Percentiles rank a stretch among this genome's conserved stretches.
These are phyloP conservation scores for Colletotrichum kahawae DNA, from an alignment of 2,329 filamentous ascomycete species.

Conservation along the genomic window DNA sequence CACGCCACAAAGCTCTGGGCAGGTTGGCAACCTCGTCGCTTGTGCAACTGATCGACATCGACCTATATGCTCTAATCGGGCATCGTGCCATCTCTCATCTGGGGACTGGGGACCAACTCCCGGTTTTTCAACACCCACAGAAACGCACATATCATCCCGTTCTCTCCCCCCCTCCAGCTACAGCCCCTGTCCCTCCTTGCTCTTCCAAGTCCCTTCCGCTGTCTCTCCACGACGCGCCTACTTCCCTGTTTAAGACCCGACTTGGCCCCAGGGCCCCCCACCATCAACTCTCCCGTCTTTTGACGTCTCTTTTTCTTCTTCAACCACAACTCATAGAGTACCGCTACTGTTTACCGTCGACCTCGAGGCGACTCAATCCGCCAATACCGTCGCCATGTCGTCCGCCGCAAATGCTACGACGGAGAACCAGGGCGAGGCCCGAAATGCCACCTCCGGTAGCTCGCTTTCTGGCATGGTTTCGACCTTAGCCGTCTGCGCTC, in stretches of 20 bases:
- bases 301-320: not conserved
- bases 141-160: slow-evolving; percentile 14
- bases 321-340: not conserved
- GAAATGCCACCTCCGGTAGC: not conserved
- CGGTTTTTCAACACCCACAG: not conserved
- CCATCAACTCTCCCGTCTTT: not conserved
- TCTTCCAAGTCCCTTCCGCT: not conserved
- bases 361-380: not conserved
- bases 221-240: not conserved
- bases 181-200: not conserved
- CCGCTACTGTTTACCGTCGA: not conserved
- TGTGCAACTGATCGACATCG: slow-evolving; percentile 9
- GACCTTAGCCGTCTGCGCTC: slow-evolving; percentile 58
- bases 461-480: slow-evolving; percentile 40
- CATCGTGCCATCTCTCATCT: slow-evolving; percentile 12
- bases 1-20: slow-evolving; percentile 1
- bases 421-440: not conserved
- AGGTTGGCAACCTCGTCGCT: not conserved
- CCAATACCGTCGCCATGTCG: slow-evolving; percentile 3
- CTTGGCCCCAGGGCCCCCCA: slow-evolving; percentile 12
- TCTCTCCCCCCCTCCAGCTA: not conserved
- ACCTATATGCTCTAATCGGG: not conserved
- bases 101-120: slow-evolving; percentile 4
- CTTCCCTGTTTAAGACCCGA: slow-evolving; percentile 17
- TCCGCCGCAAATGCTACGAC: not conserved